A percentile compares a stretch with the other conserved stretches of the same genome.
These are phyloP conservation scores for Purpureocillium lavendulum DNA, from an alignment of 2,329 filamentous ascomycete species.

Conservation along the genomic window DNA sequence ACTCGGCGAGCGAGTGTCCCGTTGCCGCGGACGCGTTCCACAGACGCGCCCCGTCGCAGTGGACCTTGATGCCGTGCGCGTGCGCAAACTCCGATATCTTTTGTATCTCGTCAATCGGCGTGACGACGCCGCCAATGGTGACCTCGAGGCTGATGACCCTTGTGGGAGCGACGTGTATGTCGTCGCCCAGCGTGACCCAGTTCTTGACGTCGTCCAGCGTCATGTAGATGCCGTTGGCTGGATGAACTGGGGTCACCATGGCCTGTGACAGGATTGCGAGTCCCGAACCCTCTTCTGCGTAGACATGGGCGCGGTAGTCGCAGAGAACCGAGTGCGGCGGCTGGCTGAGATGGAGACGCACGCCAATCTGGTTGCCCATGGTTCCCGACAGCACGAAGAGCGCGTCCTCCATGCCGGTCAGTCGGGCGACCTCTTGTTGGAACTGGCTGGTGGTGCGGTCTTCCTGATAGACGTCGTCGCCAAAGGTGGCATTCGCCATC, in stretches of 20 bases:
- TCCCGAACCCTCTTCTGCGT: constrained; percentile 54
- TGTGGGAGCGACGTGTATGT: no score
- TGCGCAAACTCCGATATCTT: no score
- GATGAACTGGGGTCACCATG: constrained; percentile 53
- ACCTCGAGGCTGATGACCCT: no score
- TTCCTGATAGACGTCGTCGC: no score
- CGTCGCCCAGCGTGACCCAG: constrained; percentile 13
- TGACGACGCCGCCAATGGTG: no score
- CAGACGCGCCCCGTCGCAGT: no score
- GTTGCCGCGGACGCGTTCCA: constrained; percentile 43
- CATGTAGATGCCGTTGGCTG: constrained; percentile 61
- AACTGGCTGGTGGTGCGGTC: no score
- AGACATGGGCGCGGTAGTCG: constrained; percentile 67
- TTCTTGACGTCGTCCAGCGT: constrained; percentile 63
- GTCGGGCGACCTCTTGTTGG: constrained; percentile 42
- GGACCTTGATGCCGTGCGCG: no score
- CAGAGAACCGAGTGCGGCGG: constrained; percentile 57
- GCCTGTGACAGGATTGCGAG: constrained; percentile 63
- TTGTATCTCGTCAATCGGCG: no score
- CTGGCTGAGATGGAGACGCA: constrained; percentile 66
- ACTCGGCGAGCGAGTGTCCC: constrained; percentile 33
- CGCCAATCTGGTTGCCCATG: constrained; percentile 87
- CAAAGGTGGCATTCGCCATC: no score
- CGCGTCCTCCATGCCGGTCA: constrained; percentile 67
- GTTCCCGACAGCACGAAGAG: constrained; percentile 82